Evolutionary conservation across 2,329 filamentous ascomycete species (phyloP), one percentile per base, ranked within the genome.

Genomic region (Penicillium sp.): DNA sequence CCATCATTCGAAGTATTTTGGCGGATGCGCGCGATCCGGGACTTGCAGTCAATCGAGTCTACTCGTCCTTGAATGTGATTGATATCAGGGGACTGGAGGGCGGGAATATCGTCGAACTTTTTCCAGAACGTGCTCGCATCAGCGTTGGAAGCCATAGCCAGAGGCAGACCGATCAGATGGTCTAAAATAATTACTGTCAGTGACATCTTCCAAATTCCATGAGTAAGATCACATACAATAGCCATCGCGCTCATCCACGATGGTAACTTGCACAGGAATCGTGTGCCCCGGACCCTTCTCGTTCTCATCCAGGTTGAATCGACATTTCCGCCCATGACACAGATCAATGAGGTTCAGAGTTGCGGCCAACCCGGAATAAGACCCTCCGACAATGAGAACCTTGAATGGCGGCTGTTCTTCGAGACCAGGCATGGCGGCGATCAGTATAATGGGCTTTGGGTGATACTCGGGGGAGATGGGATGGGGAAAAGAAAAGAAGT

Each of bases 221-320:
- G 31, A 29, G 22, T 33, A 17, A 33, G 34, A 12, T 8, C 4
- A 69, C 83, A 59, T 72, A 88, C 84, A 88, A 65, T 80, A 88
- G 13, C 85, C 85, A 71, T 88, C 85, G 19, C 83, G 74, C 68
- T 88, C 84, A 61, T 88, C 85, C 21, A 86, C 79, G 29, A 89
- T 76, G 38, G 83, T 87, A 47, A 88, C 80, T 33, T 87, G 41
- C 4, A 49, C 47, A 3, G 41, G 29, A 26, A 49, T 32, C 21
- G n/a, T 49, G 15, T 34, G 26, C 26, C 76, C 13, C 85, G 67
- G 4, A 77, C 72, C 47, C 81, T 70, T 31, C 69, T 74, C 43
- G 71, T 70, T 44, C 13, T 45, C 41, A n/a, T 40, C 9, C 19
- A 35, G 12, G 12, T 40, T 49, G 42, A 49, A 49, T 19, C 47